A percentile compares a stretch with the other conserved stretches of the same genome.
Conservation (phyloP, 2,329 filamentous ascomycete species). For the Penicillium nordicum region DNA sequence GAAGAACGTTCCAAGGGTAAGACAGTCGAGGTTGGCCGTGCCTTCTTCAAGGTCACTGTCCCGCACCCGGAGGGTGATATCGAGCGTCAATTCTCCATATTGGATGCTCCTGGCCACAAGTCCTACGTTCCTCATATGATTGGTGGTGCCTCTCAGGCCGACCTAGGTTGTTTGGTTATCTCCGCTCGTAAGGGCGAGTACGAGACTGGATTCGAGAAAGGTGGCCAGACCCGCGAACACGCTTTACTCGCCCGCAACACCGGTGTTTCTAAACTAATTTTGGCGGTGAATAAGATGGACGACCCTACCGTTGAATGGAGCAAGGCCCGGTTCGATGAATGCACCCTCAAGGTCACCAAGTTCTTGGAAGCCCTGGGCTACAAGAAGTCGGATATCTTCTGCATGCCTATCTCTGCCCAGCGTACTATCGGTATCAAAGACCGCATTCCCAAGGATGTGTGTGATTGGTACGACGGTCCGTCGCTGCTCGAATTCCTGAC, state of each 20-base stretch:
- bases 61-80: conserved; percentile 50
- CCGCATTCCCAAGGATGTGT: conserved; percentile 70
- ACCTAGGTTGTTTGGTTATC: conserved; percentile 93
- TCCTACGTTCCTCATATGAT: conserved; percentile 99
- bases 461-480: conserved; percentile 82
- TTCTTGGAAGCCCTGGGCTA: conserved; percentile 93
- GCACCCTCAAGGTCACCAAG: conserved; percentile 77
- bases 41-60: conserved; percentile 78
- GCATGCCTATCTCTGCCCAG: conserved; percentile 96
- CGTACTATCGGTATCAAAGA: conserved; percentile 83
- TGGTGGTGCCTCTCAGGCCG: conserved; percentile 86
- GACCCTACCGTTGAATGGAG: conserved; percentile 96
- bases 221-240: conserved; percentile 95
- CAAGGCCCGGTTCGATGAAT: conserved; percentile 87
- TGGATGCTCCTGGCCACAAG: conserved; percentile 96
- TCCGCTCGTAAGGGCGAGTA: conserved; percentile 97
- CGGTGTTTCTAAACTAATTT: conserved; percentile 34
- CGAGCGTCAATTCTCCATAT: conserved; percentile 90
- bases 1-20: conserved; percentile 96
- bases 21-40: conserved; percentile 94
- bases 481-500: conserved; percentile 96
- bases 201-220: conserved; percentile 95
- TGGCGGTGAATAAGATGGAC: conserved; percentile 63
- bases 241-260: conserved; percentile 97
- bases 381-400: conserved; percentile 90